A percentile compares a stretch with the other conserved stretches of the same genome.
Conservation (phyloP, 352 stramenopile species). For the Globisporangium perplexum region DNA sequence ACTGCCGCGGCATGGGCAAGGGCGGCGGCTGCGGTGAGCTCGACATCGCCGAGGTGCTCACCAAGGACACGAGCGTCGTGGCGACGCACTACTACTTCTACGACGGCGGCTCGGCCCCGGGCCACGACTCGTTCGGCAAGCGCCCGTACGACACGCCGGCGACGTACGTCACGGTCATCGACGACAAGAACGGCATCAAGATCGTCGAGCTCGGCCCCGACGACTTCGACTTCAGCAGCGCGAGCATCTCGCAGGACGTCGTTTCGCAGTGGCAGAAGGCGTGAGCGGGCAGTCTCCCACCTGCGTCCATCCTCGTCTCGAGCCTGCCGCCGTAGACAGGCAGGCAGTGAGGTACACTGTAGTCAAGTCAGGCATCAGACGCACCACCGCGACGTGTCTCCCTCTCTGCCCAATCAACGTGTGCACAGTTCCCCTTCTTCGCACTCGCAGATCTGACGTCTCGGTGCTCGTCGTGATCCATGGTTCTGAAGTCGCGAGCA, state of each 20-base stretch:
- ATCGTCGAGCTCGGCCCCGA: constrained; percentile 46
- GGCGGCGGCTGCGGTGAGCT: constrained; percentile 69
- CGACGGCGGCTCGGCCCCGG: constrained; percentile 41
- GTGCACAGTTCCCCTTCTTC: neutral
- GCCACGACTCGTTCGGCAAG: constrained; percentile 55
- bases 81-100: constrained; percentile 84
- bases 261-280: constrained; percentile 50
- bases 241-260: constrained; percentile 42
- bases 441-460: no score
- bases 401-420: neutral
- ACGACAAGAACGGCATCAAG: constrained; percentile 63
- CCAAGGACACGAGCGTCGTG: constrained; percentile 49
- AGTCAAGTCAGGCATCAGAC: no score
- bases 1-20: constrained; percentile 65
- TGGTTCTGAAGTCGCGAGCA: no score
- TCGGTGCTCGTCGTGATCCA: no score
- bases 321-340: neutral
- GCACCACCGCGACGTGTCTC: no score
- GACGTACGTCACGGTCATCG: constrained; percentile 73
- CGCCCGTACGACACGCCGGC: constrained; percentile 36
- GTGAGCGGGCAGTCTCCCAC: constrained; percentile 8
- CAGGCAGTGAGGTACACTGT: neutral
- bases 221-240: constrained; percentile 60
- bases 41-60: constrained; percentile 70
- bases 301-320: neutral